These are phyloP conservation scores for Ganoderma lucidum DNA, from an alignment of 1,284 basidiomycete genomes.

Conservation along the genomic window DNA sequence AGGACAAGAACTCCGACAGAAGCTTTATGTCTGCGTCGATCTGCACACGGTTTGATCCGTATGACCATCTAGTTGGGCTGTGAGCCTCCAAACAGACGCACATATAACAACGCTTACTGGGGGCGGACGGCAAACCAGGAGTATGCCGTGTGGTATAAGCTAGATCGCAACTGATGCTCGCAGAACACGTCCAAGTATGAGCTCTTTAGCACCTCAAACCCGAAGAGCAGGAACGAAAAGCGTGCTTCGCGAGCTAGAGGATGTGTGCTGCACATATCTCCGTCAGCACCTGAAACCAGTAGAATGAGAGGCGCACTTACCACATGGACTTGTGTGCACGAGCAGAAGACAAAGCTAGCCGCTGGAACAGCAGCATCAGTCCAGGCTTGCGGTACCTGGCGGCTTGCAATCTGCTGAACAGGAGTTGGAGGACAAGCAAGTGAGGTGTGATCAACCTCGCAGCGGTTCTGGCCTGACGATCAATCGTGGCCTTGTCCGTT, in stretches of 20 bases:
- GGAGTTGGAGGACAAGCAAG: slow-evolving; percentile 84
- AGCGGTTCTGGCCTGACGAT: slow-evolving; percentile 76
- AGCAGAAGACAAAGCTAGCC: slow-evolving; percentile 84
- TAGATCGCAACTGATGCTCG: slow-evolving; percentile 81
- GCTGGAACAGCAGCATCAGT: slow-evolving; percentile 87
- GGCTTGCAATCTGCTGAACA: slow-evolving; percentile 94
- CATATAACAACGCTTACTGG: slow-evolving; percentile 64
- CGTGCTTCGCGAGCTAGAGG: slow-evolving; percentile 90
- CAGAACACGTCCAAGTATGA: slow-evolving; percentile 88
- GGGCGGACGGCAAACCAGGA: slow-evolving; percentile 93
- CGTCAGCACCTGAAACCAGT: not conserved
- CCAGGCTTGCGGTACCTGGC: slow-evolving; percentile 89
- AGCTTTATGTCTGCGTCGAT: slow-evolving; percentile 89
- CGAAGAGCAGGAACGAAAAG: slow-evolving; percentile 91
- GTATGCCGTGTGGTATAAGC: slow-evolving; percentile 83
- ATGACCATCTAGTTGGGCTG: slow-evolving; percentile 75
- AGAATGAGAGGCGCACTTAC: slow-evolving; percentile 49
- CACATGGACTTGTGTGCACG: slow-evolving; percentile 76
- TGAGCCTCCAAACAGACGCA: not conserved
- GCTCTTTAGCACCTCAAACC: slow-evolving; percentile 91
- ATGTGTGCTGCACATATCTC: slow-evolving; percentile 73
- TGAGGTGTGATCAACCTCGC: slow-evolving; percentile 86
- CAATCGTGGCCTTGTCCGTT: slow-evolving; percentile 87
- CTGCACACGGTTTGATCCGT: slow-evolving; percentile 91
- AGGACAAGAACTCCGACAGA: slow-evolving; percentile 83